These are phyloP conservation scores for Coemansia sp. DNA, from an alignment of 192 early-diverging fungal species.

Conservation along the genomic window DNA sequence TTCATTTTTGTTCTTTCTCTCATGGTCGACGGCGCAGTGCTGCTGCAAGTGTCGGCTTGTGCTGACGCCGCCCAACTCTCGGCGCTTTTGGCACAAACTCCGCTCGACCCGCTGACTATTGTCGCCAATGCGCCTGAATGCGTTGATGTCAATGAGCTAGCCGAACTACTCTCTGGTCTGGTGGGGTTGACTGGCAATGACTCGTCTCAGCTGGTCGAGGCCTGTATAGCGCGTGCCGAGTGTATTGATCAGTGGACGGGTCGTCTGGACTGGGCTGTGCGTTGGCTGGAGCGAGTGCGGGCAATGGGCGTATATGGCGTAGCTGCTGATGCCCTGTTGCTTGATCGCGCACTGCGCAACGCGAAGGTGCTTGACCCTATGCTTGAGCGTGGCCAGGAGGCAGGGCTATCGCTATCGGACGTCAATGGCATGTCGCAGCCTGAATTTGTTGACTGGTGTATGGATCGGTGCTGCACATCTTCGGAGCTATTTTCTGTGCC, in stretches of 20 bases:
- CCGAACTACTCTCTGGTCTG: slow-evolving; percentile 3
- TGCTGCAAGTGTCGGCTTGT: slow-evolving; percentile 20
- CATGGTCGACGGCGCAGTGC: background rate
- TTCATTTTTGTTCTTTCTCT: background rate
- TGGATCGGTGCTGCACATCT: background rate
- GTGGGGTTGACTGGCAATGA: background rate
- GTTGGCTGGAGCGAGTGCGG: slow-evolving; percentile 20
- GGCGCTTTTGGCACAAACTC: background rate
- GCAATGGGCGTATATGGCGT: background rate
- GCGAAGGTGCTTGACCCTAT: slow-evolving; percentile 1
- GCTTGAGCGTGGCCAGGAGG: background rate
- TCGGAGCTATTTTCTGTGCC: background rate
- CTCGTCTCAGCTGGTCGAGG: background rate
- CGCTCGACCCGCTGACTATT: slow-evolving; percentile 11
- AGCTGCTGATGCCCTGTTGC: background rate
- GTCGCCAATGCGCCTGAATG: slow-evolving; percentile 25
- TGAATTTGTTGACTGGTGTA: slow-evolving; percentile 10
- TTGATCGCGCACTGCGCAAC: slow-evolving; percentile 8
- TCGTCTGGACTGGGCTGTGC: slow-evolving; percentile 23
- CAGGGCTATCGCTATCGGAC: background rate
- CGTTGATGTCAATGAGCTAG: slow-evolving; percentile 14
- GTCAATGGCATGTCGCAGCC: slow-evolving; percentile 6
- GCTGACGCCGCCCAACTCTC: background rate
- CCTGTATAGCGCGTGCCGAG: slow-evolving; percentile 23
- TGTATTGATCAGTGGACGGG: slow-evolving; percentile 32